Percentiles rank a stretch among this genome's conserved stretches.
Evolutionary conservation across 352 stramenopile genomes (phyloP).

Genomic region (Phytophthora pinifolia): DNA sequence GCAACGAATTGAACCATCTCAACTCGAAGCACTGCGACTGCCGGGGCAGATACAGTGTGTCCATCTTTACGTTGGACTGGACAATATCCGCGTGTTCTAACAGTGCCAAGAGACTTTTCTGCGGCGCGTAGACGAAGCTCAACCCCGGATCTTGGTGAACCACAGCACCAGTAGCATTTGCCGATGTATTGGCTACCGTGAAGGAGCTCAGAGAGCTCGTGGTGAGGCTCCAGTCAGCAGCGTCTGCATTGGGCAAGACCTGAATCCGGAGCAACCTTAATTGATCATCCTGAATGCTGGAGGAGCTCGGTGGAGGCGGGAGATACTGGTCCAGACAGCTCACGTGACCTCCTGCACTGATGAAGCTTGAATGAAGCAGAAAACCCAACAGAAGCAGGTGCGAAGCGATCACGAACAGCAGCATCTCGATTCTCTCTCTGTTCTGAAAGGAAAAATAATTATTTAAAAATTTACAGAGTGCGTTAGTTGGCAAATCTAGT

Average conservation of each 20-base stretch:
- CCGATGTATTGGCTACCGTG: neutral
- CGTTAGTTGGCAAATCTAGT: conserved; percentile 4
- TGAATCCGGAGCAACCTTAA: conserved; percentile 42
- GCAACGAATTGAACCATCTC: conserved; percentile 33
- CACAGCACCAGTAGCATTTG: neutral
- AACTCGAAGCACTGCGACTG: conserved; percentile 55
- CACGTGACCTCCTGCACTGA: conserved; percentile 20
- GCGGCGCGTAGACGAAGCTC: conserved; percentile 67
- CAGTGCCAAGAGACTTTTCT: conserved; percentile 73
- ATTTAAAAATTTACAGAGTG: neutral
- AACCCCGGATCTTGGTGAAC: conserved; percentile 16
- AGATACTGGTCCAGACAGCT: conserved; percentile 46
- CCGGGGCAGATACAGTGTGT: conserved; percentile 40
- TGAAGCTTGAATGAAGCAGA: conserved; percentile 62
- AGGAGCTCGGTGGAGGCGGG: conserved; percentile 2
- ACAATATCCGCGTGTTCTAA: conserved; percentile 36
- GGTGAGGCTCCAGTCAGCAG: conserved; percentile 15
- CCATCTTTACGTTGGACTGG: conserved; percentile 31
- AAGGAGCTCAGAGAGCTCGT: conserved; percentile 12
- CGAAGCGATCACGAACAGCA: conserved; percentile 55
- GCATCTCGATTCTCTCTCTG: conserved; percentile 54
- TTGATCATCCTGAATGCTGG: conserved; percentile 18
- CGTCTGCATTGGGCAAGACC: conserved; percentile 22
- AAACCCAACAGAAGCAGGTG: conserved; percentile 51
- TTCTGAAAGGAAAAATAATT: conserved; percentile 29